Base-by-base conservation (phyloP, 2,329 filamentous ascomycete genomes). In the Neonectria ditissima region DNA sequence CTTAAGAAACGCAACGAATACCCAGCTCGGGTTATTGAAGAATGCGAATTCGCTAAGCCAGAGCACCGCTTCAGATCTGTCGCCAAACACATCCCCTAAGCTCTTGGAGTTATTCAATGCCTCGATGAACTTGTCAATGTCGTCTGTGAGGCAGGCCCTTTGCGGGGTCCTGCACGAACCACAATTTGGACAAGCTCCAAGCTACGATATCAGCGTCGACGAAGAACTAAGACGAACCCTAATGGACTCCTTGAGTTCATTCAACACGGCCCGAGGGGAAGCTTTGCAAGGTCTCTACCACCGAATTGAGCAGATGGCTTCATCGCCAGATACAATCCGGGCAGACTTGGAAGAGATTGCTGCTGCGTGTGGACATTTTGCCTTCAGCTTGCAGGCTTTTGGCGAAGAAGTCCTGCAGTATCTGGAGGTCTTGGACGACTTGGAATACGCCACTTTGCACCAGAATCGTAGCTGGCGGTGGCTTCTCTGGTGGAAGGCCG, bases 321-420 rank as follows among this genome's bases (percentile, higher is more conserved):
- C 65, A 85, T 20, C 87, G 84, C 61, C 83, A 86, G 9, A 86
- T 87, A 50, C 89, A 82, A 92, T 55, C 88, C 91, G 67, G 83
- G 94, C 18, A 88, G 96, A 76, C 92, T 93, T 9, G 92, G 96
- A 99, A 77, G 96, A 99, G 78, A 94, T 98, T 2, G 94, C 94
- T 20, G 95, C 96, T 10, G 97, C 94, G 37, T 99, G 96, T 73
- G 95, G 96, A 0, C 94, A 98, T 77, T 99, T 98, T 74, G 95
- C 92, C 72, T 97, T 96, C 75, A 96, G 92, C 41, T 82, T 99
- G 7, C 88, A 96, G 62, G 92, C 96, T 63, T 94, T 98, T 72
- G 94, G 93, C 0, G 92, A 97, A 74, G 94, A 97, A 71, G 91
- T 97, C 79, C 88, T 92, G 62, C 87, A 87, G 4, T 95, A 97